Conservation (phyloP, 306 rosid species). For the Astragalus membranaceus region DNA sequence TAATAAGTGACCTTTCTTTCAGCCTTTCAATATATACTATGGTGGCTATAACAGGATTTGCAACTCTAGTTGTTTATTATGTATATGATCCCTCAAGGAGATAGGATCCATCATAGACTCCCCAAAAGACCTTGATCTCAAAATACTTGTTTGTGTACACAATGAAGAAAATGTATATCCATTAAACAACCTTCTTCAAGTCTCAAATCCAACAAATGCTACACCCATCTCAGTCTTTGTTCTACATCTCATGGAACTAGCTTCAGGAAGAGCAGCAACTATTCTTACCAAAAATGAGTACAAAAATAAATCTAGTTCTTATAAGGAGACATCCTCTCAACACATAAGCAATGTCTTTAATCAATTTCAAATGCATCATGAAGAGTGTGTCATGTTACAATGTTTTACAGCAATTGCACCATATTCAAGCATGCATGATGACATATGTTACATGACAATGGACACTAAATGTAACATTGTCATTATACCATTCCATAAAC, state of each 20-base stretch:
- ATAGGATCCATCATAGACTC: slow-evolving; percentile 7
- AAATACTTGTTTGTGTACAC: slow-evolving; percentile 18
- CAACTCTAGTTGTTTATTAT: not conserved
- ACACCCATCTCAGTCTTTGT: slow-evolving; percentile 11
- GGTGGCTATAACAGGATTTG: slow-evolving; percentile 9
- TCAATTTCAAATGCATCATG: not conserved
- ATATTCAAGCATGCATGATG: slow-evolving; percentile 20
- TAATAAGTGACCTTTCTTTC: not conserved
- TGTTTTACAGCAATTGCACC: slow-evolving; percentile 10
- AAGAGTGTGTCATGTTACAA: not conserved
- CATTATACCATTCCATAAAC: slow-evolving; percentile 25
- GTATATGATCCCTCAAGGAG: slow-evolving; percentile 31
- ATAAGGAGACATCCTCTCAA: not conserved
- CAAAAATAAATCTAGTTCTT: not conserved
- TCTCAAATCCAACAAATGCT: slow-evolving; percentile 12
- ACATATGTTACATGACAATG: slow-evolving; percentile 25
- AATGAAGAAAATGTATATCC: slow-evolving; percentile 27
- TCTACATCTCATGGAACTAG: slow-evolving; percentile 24
- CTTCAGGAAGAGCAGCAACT: slow-evolving; percentile 5
- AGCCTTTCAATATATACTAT: slow-evolving; percentile 15
- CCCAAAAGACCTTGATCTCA: not conserved
- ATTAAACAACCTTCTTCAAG: slow-evolving; percentile 23
- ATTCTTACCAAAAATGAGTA: not conserved
- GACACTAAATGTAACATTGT: slow-evolving; percentile 12
- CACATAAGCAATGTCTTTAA: slow-evolving; percentile 19